These are phyloP conservation scores for Haematococcus lacustris DNA, from an alignment of 139 green algal genomes.

Conservation along the genomic window DNA sequence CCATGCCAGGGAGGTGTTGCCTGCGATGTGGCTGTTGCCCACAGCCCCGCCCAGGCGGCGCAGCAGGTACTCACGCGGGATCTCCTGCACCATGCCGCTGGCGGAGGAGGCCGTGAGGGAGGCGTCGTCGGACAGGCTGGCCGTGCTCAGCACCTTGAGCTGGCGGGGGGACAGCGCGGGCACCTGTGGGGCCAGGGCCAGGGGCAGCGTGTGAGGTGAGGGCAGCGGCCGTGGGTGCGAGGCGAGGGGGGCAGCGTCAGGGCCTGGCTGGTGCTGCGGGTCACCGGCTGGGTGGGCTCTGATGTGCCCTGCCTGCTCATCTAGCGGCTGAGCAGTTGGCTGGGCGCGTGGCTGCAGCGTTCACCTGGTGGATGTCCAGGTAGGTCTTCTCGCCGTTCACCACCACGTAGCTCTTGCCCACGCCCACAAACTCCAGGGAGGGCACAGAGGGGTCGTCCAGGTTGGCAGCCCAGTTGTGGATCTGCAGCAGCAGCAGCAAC, in stretches of 20 bases:
- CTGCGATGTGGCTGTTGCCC: slow-evolving; percentile 7
- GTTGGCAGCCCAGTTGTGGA: slow-evolving; percentile 71
- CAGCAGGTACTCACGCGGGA: slow-evolving; percentile 38
- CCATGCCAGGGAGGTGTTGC: slow-evolving; percentile 10
- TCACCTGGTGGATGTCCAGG: slow-evolving; percentile 55
- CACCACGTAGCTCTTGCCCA: slow-evolving; percentile 59
- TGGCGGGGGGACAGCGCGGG: slow-evolving; percentile 33
- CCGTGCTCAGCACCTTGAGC: slow-evolving; percentile 30
- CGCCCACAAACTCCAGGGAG: slow-evolving; percentile 67
- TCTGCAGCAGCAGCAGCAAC: not conserved
- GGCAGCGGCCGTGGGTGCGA: too few species aligned
- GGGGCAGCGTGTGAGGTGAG: too few species aligned
- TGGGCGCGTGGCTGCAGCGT: too few species aligned
- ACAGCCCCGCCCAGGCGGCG: slow-evolving; percentile 24
- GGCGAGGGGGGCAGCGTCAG: too few species aligned
- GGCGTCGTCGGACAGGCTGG: slow-evolving; percentile 7
- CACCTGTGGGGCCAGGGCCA: too few species aligned
- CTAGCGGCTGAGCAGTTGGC: too few species aligned
- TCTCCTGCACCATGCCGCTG: slow-evolving; percentile 17
- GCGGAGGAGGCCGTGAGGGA: slow-evolving; percentile 3
- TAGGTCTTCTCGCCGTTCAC: slow-evolving; percentile 61
- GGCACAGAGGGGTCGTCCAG: slow-evolving; percentile 22
- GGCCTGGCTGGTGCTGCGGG: too few species aligned
- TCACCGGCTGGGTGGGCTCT: too few species aligned
- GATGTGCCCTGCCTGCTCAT: too few species aligned